Percentiles rank a stretch among this genome's conserved stretches.
Evolutionary conservation across 148 eudicot genomes (phyloP).

Genomic region (Rhododendron henanense): DNA sequence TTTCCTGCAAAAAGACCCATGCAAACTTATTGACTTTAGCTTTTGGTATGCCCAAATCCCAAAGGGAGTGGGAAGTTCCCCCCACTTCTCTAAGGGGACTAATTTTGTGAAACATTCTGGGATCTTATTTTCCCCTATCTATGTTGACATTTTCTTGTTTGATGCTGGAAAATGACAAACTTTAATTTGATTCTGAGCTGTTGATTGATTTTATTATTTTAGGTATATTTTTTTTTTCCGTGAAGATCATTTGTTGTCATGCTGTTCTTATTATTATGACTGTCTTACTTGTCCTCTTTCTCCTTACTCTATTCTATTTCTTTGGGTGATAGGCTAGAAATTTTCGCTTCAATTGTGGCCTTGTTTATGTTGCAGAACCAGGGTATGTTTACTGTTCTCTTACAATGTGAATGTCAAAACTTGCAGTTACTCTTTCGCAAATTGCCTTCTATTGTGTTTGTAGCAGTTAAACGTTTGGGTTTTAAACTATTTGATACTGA

Average conservation of each 20-base stretch:
- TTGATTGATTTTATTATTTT: neutral
- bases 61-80: neutral
- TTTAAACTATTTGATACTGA: neutral
- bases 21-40: neutral
- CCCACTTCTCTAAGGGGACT: neutral
- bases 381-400: slow-evolving; percentile 48
- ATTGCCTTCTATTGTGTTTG: neutral
- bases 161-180: neutral
- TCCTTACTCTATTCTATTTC: neutral
- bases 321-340: slow-evolving; percentile 76
- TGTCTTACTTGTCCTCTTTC: neutral
- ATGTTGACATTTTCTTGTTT: neutral
- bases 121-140: neutral
- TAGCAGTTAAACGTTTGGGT: neutral
- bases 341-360: slow-evolving; percentile 90
- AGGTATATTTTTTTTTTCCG: neutral
- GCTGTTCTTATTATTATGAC: neutral
- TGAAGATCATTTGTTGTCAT: neutral
- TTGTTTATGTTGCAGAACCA: slow-evolving; percentile 95
- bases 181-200: slow-evolving; percentile 1
- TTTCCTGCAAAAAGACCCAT: neutral
- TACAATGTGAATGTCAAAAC: neutral
- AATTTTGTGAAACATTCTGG: neutral
- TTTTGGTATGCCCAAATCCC: neutral
- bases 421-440: neutral